These are phyloP conservation scores for Kockovaella imperatae DNA, from an alignment of 768 basidiomycete genomes.

Conservation along the genomic window DNA sequence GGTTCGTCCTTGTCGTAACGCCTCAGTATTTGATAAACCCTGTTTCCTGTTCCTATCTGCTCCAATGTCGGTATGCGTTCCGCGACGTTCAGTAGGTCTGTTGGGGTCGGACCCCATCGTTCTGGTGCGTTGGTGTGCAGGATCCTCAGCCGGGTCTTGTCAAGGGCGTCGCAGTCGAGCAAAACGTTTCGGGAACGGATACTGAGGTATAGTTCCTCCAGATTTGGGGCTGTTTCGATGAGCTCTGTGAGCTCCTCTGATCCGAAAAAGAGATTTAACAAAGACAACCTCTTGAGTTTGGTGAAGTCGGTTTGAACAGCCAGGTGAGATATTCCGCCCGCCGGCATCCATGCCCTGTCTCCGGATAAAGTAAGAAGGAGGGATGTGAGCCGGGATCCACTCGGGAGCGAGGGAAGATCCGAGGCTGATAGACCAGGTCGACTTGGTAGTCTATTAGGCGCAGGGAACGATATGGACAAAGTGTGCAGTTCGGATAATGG, in stretches of 20 bases:
- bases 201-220: conserved; percentile 31
- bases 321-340: conserved; percentile 11
- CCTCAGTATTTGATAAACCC: conserved; percentile 31
- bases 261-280: conserved; percentile 25
- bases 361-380: conserved; percentile 28
- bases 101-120: conserved; percentile 19
- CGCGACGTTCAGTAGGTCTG: conserved; percentile 20
- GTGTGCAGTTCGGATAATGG: conserved; percentile 16
- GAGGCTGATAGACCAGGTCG: neutral
- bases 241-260: conserved; percentile 9
- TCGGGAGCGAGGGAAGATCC: conserved; percentile 16
- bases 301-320: conserved; percentile 5
- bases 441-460: conserved; percentile 12
- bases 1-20: conserved; percentile 13
- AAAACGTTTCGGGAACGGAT: conserved; percentile 17
- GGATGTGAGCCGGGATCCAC: conserved; percentile 15
- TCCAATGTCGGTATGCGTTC: conserved; percentile 10
- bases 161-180: conserved; percentile 10
- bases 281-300: conserved; percentile 16
- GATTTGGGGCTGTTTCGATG: conserved; percentile 2
- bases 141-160: conserved; percentile 7
- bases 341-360: conserved; percentile 7
- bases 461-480: conserved; percentile 22
- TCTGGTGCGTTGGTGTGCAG: conserved; percentile 28
- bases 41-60: conserved; percentile 29